Base-by-base conservation (phyloP, 192 early-diverging fungal species). In the Backusella australiensis region DNA sequence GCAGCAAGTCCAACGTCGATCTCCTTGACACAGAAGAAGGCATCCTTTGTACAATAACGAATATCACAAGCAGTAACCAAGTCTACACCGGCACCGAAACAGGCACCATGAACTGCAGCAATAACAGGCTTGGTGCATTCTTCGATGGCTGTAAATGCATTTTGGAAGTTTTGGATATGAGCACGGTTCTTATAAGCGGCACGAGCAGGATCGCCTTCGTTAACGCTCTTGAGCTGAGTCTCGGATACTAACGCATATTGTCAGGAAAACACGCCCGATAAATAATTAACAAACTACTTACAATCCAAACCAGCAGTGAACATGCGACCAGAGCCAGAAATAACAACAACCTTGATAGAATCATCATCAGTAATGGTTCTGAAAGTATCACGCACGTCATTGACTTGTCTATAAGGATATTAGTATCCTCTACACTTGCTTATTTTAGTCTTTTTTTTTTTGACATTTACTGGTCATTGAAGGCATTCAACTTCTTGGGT, bases 301-400 rank as follows among this genome's bases (percentile, higher is more conserved):
- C 92, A 81, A 74, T 99, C 98, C 29, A 99, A 84, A 8, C 98
- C 98, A 41, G 94, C 92, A n/a, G 94, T 94, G 77, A 99, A 99
- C 76, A 91, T 85, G 39, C 88, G 85, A 34, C 91, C 91, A 29
- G 86, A 84, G 26, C 92, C 94, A 14, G 91, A 91, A 26, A 98
- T 74, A 34, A 99, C 89, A 0, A 97, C 90, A 74, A 86, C 86
- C 36, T 93, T 89, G 66, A 97, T 90, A 32, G 89, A 76, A 14
- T 84, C 75, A 82, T 98, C 93, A n/a, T 71, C 29, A 35, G 84
- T 77, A 63, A 95, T 78, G 15, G 69, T 72, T 11, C 36, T 59
- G 75, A 97, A 97, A 68, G 89, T 89, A 26, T 82, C 69, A 1
- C 84, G 78, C 15, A 94, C 77, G 34, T 96, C 96, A 1, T 59